A percentile compares a stretch with the other conserved stretches of the same genome.
phyloP scores from a whole-genome alignment of 805 yeast genomes.

The Yarrowia hollandica region DNA sequence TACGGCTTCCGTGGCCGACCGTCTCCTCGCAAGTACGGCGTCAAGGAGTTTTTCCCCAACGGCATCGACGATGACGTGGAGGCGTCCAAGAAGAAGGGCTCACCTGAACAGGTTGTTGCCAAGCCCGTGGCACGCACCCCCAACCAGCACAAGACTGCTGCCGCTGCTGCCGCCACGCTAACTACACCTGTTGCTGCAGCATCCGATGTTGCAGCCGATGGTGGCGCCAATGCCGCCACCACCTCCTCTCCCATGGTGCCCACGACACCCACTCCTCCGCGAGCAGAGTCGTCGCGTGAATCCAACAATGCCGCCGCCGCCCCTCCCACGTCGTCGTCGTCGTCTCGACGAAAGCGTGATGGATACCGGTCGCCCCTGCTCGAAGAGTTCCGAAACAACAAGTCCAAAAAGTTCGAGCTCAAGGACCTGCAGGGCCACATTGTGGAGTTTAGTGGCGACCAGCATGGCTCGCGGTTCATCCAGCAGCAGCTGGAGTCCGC shows the following conservation, averaged over 20 bases:
- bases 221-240: too few species aligned
- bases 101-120: slow-evolving; percentile 21
- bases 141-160: not conserved
- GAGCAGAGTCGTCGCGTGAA: slow-evolving; percentile 3
- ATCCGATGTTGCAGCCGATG: not conserved
- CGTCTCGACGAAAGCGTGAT: slow-evolving; percentile 24
- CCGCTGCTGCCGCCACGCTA: not conserved
- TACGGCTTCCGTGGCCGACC: slow-evolving; percentile 20
- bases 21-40: slow-evolving; percentile 22
- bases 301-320: not conserved
- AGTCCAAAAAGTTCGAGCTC: slow-evolving; percentile 60
- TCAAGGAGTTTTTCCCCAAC: slow-evolving; percentile 28
- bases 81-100: slow-evolving; percentile 23
- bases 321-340: slow-evolving; percentile 12
- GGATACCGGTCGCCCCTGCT: slow-evolving; percentile 52
- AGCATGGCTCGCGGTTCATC: slow-evolving; percentile 94
- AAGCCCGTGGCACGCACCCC: not conserved
- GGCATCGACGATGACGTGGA: slow-evolving; percentile 23
- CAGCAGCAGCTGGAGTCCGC: slow-evolving; percentile 80
- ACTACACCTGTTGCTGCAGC: not conserved
- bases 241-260: not conserved
- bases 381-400: slow-evolving; percentile 78
- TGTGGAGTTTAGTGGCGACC: slow-evolving; percentile 89
- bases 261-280: slow-evolving; percentile 16
- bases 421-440: slow-evolving; percentile 83